Percentiles rank a stretch among this genome's conserved stretches.
phyloP scores from a whole-genome alignment of 768 basidiomycete species.

The Cyathus striatus region DNA sequence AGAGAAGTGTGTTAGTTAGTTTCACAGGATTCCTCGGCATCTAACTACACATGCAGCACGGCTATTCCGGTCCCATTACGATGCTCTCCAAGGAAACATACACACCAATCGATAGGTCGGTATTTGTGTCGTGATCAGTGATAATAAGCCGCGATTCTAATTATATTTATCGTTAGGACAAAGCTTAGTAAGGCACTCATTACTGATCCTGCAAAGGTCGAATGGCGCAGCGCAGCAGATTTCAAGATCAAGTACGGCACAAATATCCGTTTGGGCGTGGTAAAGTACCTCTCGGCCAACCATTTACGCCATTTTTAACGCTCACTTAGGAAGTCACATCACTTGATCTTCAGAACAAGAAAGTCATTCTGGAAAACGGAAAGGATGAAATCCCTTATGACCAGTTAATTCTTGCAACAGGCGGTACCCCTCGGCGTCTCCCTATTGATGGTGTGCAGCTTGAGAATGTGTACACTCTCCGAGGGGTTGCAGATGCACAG shows the following conservation, averaged over 20 bases:
- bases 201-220: conserved; percentile 72
- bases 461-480: conserved; percentile 72
- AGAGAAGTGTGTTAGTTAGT: conserved; percentile 52
- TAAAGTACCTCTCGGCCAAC: conserved; percentile 13
- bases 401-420: conserved; percentile 75
- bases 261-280: conserved; percentile 55
- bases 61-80: conserved; percentile 72
- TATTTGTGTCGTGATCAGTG: too few relatives aligned
- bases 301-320: conserved; percentile 1
- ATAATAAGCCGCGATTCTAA: too few relatives aligned
- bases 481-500: conserved; percentile 66
- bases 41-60: conserved; percentile 46
- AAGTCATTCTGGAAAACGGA: conserved; percentile 54
- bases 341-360: conserved; percentile 58
- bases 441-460: conserved; percentile 74
- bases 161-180: too few relatives aligned
- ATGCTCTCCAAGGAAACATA: conserved; percentile 76
- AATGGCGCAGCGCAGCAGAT: conserved; percentile 67
- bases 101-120: conserved; percentile 79
- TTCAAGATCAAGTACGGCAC: conserved; percentile 73
- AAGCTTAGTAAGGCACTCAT: conserved; percentile 85
- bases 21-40: conserved; percentile 2
- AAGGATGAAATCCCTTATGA: conserved; percentile 66
- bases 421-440: conserved; percentile 66
- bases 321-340: conserved; percentile 58